These are phyloP conservation scores for Talaromyces proteolyticus DNA, from an alignment of 495 filamentous ascomycete species.

Conservation along the genomic window DNA sequence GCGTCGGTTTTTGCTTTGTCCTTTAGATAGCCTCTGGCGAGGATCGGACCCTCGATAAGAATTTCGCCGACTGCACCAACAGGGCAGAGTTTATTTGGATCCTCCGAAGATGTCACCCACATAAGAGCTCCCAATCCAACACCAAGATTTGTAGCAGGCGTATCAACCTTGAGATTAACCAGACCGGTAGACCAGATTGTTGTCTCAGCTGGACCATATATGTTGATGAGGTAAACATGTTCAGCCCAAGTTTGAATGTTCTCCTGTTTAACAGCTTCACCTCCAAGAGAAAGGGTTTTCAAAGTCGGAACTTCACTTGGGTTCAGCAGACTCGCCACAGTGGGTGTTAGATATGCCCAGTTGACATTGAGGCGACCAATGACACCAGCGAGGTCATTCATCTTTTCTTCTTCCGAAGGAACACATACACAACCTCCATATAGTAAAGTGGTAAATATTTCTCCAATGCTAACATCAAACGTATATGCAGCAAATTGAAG, in stretches of 20 bases:
- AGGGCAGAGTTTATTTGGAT: conserved; percentile 16
- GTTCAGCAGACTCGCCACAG: conserved; percentile 28
- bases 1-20: conserved; percentile 17
- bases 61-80: conserved; percentile 29
- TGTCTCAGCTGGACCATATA: conserved; percentile 50
- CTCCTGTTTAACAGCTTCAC: conserved; percentile 39
- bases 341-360: conserved; percentile 35
- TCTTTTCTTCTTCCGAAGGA: conserved; percentile 24
- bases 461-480: conserved; percentile 39
- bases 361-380: conserved; percentile 31
- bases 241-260: conserved; percentile 40
- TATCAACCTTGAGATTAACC: background rate
- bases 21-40: conserved; percentile 29
- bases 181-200: background rate
- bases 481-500: conserved; percentile 41
- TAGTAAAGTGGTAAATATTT: conserved; percentile 33
- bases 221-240: conserved; percentile 43
- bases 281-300: conserved; percentile 30
- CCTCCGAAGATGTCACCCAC: background rate
- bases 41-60: conserved; percentile 21
- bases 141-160: background rate
- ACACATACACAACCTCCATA: conserved; percentile 45
- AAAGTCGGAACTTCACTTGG: conserved; percentile 30
- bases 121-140: background rate
- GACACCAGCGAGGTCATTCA: conserved; percentile 21